A percentile compares a stretch with the other conserved stretches of the same genome.
phyloP scores from a whole-genome alignment of 441 rosid species.

The Gossypium schwendimanii region DNA sequence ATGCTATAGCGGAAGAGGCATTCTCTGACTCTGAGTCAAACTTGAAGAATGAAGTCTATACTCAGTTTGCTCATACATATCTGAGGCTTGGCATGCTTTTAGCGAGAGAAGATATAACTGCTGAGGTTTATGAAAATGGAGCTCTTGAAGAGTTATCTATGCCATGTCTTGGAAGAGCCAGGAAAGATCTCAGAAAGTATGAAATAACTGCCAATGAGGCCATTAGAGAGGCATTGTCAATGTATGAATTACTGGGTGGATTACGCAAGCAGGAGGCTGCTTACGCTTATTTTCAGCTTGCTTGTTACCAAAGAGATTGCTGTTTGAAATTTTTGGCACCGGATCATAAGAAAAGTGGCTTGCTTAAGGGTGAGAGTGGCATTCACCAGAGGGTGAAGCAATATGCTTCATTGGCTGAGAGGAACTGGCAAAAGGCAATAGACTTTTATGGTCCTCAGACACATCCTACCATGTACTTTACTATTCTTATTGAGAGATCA shows the following conservation, averaged over 20 bases:
- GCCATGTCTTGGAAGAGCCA: constrained; percentile 26
- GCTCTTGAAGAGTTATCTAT: constrained; percentile 29
- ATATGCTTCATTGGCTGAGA: constrained; percentile 77
- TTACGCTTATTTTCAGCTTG: constrained; percentile 76
- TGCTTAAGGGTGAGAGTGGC: constrained; percentile 42
- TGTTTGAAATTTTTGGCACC: constrained; percentile 56
- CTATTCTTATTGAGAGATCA: constrained; percentile 65
- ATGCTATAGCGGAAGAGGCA: constrained; percentile 29
- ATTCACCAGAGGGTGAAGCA: constrained; percentile 63
- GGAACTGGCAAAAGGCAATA: constrained; percentile 74
- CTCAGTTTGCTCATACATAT: constrained; percentile 80
- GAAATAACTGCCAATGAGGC: constrained; percentile 88
- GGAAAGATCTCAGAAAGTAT: constrained; percentile 45
- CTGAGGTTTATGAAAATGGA: constrained; percentile 48
- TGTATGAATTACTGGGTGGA: constrained; percentile 77
- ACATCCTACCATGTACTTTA: constrained; percentile 68
- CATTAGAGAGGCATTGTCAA: constrained; percentile 68
- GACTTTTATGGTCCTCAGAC: constrained; percentile 70
- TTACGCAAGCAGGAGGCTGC: constrained; percentile 87
- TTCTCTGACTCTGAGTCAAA: constrained; percentile 33
- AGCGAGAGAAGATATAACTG: constrained; percentile 58
- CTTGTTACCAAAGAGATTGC: constrained; percentile 75
- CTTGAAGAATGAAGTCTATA: constrained; percentile 60
- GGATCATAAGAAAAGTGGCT: constrained; percentile 33
- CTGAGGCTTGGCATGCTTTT: constrained; percentile 86